Evolutionary conservation across 2,329 filamentous ascomycete genomes (phyloP).

Genomic region (Byssochlamys sp.): DNA sequence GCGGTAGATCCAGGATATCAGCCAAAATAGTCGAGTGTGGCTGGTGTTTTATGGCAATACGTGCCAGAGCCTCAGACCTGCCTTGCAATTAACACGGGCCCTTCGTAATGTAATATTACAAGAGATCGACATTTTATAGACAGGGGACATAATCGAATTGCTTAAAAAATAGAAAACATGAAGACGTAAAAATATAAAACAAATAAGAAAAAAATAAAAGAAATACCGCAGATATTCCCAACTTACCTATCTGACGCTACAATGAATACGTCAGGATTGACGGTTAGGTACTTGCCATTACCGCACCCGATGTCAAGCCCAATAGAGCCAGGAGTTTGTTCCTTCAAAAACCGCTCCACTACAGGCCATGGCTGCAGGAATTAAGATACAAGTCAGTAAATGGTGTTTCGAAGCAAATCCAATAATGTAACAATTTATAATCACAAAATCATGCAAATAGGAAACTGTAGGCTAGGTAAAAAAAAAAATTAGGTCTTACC

Average conservation of each 20-base stretch:
- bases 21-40: conserved; percentile 65
- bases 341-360: conserved; percentile 65
- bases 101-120: conserved; percentile 1
- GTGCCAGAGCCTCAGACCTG: conserved; percentile 50
- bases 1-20: conserved; percentile 74
- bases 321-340: conserved; percentile 58
- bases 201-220: no score
- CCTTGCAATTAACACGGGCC: background rate
- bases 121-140: conserved; percentile 9
- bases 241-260: conserved; percentile 73
- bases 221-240: background rate
- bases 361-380: conserved; percentile 71
- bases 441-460: conserved; percentile 1
- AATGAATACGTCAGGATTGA: conserved; percentile 69
- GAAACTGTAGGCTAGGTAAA: background rate
- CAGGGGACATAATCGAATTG: conserved; percentile 2
- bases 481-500: conserved; percentile 31
- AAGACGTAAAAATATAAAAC: no score
- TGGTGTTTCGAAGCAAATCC: background rate
- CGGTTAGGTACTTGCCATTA: conserved; percentile 86
- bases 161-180: background rate
- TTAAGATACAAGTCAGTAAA: conserved; percentile 2
- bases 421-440: background rate
- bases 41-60: conserved; percentile 48
- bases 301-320: conserved; percentile 90